These are phyloP conservation scores for Trichoderma breve DNA, from an alignment of 2,329 filamentous ascomycete species.

Conservation along the genomic window DNA sequence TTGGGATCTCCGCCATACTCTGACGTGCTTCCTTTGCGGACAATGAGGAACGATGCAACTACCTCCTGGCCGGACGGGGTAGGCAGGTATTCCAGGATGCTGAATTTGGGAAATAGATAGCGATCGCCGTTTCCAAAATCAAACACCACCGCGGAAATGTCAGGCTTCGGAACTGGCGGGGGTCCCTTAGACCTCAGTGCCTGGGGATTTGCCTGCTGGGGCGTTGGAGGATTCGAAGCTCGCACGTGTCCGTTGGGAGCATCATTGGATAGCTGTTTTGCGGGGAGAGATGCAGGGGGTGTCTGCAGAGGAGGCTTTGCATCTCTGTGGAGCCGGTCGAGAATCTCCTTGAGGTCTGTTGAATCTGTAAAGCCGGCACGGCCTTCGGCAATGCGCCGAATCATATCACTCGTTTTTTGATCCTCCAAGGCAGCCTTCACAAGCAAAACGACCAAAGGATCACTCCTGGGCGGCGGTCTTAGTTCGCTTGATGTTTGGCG, in stretches of 20 bases:
- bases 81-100: conserved; percentile 66
- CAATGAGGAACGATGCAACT: conserved; percentile 74
- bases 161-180: conserved; percentile 52
- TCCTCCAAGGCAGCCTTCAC: conserved; percentile 59
- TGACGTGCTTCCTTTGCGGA: conserved; percentile 66
- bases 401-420: conserved; percentile 46
- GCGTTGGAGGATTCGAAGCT: conserved; percentile 18
- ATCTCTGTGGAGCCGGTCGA: conserved; percentile 49
- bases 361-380: conserved; percentile 52
- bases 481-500: conserved; percentile 54
- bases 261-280: conserved; percentile 34
- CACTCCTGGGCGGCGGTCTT: conserved; percentile 52
- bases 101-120: conserved; percentile 76
- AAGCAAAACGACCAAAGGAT: conserved; percentile 55
- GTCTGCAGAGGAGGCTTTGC: conserved; percentile 37
- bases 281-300: conserved; percentile 30
- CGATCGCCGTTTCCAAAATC: conserved; percentile 73
- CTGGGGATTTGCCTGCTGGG: conserved; percentile 44
- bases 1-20: conserved; percentile 62
- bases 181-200: conserved; percentile 61
- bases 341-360: conserved; percentile 51
- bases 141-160: conserved; percentile 65
- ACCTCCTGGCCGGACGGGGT: conserved; percentile 55
- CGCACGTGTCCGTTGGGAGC: conserved; percentile 33
- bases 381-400: conserved; percentile 53